These are phyloP conservation scores for Nematocida sp. DNA, from an alignment of 371 early-diverging fungal genomes.

Conservation along the genomic window DNA sequence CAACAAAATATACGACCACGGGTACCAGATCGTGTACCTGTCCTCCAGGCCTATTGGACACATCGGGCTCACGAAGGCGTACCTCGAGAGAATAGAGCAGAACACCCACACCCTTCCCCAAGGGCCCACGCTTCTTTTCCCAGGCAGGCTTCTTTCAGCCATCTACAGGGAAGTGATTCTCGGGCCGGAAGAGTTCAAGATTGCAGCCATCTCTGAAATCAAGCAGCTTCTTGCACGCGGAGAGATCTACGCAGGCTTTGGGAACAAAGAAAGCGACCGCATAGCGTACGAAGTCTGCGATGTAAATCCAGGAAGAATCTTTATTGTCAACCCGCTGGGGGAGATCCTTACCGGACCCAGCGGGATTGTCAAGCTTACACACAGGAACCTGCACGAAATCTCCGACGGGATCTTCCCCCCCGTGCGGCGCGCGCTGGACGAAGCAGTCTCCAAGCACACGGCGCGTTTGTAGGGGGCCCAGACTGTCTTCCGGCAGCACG, in stretches of 20 bases:
- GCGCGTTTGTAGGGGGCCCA: not conserved
- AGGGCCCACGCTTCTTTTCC: constrained; percentile 90
- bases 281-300: constrained; percentile 84
- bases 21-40: constrained; percentile 87
- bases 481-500: too few species aligned
- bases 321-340: constrained; percentile 84
- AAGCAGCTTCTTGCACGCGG: constrained; percentile 70
- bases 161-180: constrained; percentile 76
- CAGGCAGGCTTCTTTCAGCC: constrained; percentile 82
- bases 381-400: constrained; percentile 68
- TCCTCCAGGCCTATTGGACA: constrained; percentile 92
- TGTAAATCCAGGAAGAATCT: constrained; percentile 82
- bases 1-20: constrained; percentile 82
- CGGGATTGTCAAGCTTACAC: constrained; percentile 47
- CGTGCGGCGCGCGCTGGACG: not conserved
- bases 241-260: constrained; percentile 95
- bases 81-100: constrained; percentile 80
- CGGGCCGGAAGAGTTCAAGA: constrained; percentile 91
- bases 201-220: constrained; percentile 84
- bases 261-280: constrained; percentile 86
- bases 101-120: constrained; percentile 77
- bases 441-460: not conserved
- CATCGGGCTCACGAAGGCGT: constrained; percentile 75
- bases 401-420: constrained; percentile 87
- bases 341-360: constrained; percentile 67